phyloP scores from a whole-genome alignment of 495 filamentous ascomycete genomes.

The Hypoxylon fragiforme region DNA sequence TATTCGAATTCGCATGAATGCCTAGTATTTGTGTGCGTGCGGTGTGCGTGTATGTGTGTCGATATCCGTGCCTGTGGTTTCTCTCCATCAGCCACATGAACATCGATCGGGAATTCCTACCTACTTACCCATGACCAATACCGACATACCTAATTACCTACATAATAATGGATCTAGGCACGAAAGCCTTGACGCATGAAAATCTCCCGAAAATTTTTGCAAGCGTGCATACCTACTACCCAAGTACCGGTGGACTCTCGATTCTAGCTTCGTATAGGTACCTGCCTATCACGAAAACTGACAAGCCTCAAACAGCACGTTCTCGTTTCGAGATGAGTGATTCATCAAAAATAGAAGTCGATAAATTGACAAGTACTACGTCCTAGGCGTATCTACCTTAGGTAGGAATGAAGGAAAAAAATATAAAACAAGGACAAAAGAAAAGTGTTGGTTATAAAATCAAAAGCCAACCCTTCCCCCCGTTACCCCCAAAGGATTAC shows the following conservation, averaged over 20 bases:
- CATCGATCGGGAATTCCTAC: neutral
- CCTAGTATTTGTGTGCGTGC: no score
- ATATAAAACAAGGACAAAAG: no score
- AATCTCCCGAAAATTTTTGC: slow-evolving; percentile 15
- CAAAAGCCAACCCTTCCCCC: neutral
- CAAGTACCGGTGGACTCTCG: no score
- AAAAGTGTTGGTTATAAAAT: no score
- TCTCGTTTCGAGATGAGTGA: slow-evolving; percentile 1
- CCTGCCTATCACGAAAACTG: no score
- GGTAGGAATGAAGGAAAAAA: no score
- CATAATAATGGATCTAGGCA: neutral
- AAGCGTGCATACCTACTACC: neutral
- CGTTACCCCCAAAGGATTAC: neutral
- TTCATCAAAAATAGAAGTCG: neutral
- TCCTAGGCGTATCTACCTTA: no score
- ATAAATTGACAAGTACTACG: no score
- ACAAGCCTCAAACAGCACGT: neutral
- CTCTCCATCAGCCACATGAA: slow-evolving; percentile 7
- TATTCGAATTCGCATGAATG: no score
- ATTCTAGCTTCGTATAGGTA: slow-evolving; percentile 4
- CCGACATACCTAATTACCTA: no score
- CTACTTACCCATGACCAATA: no score
- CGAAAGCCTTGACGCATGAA: slow-evolving; percentile 12
- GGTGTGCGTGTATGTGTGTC: no score
- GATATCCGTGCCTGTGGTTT: neutral